These are phyloP conservation scores for Boletus rubroflammeus DNA, from an alignment of 768 basidiomycete species.

Conservation along the genomic window DNA sequence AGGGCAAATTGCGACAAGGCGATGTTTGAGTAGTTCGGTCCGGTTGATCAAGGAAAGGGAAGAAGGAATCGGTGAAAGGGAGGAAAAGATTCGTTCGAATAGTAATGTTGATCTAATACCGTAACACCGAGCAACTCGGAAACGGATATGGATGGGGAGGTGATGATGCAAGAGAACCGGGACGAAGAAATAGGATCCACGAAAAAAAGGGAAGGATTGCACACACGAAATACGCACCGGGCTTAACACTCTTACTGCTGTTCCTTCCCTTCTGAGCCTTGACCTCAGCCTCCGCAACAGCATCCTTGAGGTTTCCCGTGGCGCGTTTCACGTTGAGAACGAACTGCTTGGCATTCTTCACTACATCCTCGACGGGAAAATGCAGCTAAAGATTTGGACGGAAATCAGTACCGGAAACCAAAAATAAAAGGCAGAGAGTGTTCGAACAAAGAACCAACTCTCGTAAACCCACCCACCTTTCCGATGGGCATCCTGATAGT, in stretches of 20 bases:
- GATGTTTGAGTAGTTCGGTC: not conserved
- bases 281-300: slow-evolving; percentile 35
- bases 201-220: not conserved
- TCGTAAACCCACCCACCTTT: slow-evolving; percentile 48
- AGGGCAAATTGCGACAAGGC: not conserved
- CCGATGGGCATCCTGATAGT: slow-evolving; percentile 81
- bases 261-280: slow-evolving; percentile 38
- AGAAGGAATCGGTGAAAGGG: not conserved
- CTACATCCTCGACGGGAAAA: slow-evolving; percentile 72
- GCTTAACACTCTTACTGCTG: slow-evolving; percentile 42
- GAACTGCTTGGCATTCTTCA: slow-evolving; percentile 76
- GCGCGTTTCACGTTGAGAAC: slow-evolving; percentile 68
- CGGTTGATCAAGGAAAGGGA: not conserved
- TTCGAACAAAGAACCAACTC: not conserved
- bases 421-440: not conserved
- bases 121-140: not conserved
- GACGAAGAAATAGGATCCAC: too few species aligned
- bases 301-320: slow-evolving; percentile 64
- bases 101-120: not conserved
- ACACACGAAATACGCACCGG: slow-evolving; percentile 29
- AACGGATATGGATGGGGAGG: not conserved
- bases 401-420: not conserved
- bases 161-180: not conserved
- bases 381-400: slow-evolving; percentile 49
- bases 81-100: not conserved